phyloP scores from a whole-genome alignment of 2,329 filamentous ascomycete genomes.

The Cladophialophora immunda region DNA sequence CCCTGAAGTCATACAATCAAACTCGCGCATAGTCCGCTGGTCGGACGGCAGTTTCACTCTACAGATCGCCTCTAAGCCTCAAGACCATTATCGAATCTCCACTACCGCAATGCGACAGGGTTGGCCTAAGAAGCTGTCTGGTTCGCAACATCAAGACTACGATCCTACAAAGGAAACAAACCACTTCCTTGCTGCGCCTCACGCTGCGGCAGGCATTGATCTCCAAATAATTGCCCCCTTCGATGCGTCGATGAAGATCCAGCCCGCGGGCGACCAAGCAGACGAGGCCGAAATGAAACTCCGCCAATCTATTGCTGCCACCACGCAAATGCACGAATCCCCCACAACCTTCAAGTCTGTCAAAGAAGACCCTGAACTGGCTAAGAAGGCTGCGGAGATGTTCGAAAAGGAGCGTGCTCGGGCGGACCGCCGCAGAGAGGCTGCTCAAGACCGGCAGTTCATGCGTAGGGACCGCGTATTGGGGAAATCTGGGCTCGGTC shows the following conservation, averaged over 20 bases:
- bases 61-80: slow-evolving; percentile 69
- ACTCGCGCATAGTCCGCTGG: slow-evolving; percentile 72
- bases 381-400: slow-evolving; percentile 66
- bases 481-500: slow-evolving; percentile 58
- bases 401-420: slow-evolving; percentile 67
- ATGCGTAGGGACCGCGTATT: slow-evolving; percentile 58
- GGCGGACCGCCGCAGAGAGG: slow-evolving; percentile 62
- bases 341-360: slow-evolving; percentile 46
- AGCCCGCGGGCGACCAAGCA: slow-evolving; percentile 63
- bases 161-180: slow-evolving; percentile 67
- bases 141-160: slow-evolving; percentile 49
- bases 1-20: slow-evolving; percentile 67
- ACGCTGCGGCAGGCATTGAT: slow-evolving; percentile 63
- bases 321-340: slow-evolving; percentile 62
- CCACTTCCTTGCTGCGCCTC: slow-evolving; percentile 69
- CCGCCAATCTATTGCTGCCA: slow-evolving; percentile 68
- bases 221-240: slow-evolving; percentile 70
- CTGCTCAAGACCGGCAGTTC: slow-evolving; percentile 63
- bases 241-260: slow-evolving; percentile 66
- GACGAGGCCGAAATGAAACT: slow-evolving; percentile 69
- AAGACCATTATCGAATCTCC: slow-evolving; percentile 67
- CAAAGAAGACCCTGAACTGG: slow-evolving; percentile 69
- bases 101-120: slow-evolving; percentile 62
- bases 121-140: slow-evolving; percentile 50
- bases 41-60: slow-evolving; percentile 72